Evolutionary conservation across 148 eudicot genomes (phyloP), one percentile per base, ranked within the genome.

Genomic region (Suaeda aralocaspica): DNA sequence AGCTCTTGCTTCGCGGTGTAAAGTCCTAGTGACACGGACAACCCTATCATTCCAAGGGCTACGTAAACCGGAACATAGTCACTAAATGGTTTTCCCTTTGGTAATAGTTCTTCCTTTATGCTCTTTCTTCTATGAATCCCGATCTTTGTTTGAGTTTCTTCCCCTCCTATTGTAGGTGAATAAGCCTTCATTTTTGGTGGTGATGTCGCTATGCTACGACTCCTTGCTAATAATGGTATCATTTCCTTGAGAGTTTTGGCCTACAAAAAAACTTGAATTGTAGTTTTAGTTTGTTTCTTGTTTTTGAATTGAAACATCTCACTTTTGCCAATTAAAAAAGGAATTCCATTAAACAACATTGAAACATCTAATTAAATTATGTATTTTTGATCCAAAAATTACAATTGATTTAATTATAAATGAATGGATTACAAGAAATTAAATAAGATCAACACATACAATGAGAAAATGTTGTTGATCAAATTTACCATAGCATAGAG

Each of bases 61-160:
- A 91, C 86, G 65, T 57, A 84, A 12, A 91, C 90, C 9, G 97
- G 97, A 28, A 75, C 78, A 31, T 75, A 87, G 2, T 76, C 63
- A 16, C 55, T 30, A 6, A 19, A 18, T 12, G 62, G 52, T 49
- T 50, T 29, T 7, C 58, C 60, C 61, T 49, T 29, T 25, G 26
- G 63, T 1, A 59, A 18, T 33, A 59, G 18, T 31, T 59, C 63
- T 0, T 59, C 63, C 8, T 31, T 59, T 6, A 59, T 5, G 63
- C 41, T 59, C 63, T 31, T 59, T 15, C 22, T 59, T 30, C 5
- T 19, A 59, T 5, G 41, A 41, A 18, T 16, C 33, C 61, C 36
- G 14, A 29, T 2, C n/a, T 28, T 13, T 13, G 19, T 11, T 15
- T 3, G 14, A n/a, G 26, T 67, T 22, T 28, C 53, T 22, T 74